These are phyloP conservation scores for Paracoccidioides brasiliensis DNA, from an alignment of 2,329 filamentous ascomycete genomes.

Conservation along the genomic window DNA sequence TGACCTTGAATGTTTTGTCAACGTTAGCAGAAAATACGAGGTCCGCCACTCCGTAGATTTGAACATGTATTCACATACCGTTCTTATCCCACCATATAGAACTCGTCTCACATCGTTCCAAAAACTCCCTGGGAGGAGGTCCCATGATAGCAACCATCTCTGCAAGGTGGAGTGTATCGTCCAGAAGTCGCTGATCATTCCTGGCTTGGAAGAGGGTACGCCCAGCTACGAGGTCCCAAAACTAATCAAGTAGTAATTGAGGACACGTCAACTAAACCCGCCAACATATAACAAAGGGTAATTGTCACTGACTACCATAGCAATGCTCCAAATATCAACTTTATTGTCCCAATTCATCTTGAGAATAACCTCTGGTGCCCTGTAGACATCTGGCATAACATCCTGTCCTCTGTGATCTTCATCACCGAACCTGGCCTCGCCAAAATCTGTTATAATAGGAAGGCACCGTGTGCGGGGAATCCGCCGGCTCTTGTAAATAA, in stretches of 20 bases:
- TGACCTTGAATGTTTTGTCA: too few relatives aligned
- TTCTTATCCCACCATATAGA: slow-evolving; percentile 3
- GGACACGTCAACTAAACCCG: neutral
- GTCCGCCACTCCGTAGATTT: too few relatives aligned
- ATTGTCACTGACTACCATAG: slow-evolving; percentile 11
- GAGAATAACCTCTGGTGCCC: slow-evolving; percentile 15
- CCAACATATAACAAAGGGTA: too few relatives aligned
- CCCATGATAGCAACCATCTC: slow-evolving; percentile 5
- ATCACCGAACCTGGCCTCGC: slow-evolving; percentile 3
- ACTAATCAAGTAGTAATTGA: neutral
- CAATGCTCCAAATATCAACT: slow-evolving; percentile 17
- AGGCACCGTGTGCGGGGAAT: slow-evolving; percentile 3
- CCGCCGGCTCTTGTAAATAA: slow-evolving; percentile 7
- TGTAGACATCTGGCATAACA: slow-evolving; percentile 13
- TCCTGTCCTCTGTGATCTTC: slow-evolving; percentile 1
- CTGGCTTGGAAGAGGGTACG: neutral
- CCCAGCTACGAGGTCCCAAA: slow-evolving; percentile 1
- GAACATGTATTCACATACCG: too few relatives aligned
- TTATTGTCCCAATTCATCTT: slow-evolving; percentile 14
- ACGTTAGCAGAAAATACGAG: too few relatives aligned
- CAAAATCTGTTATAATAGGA: slow-evolving; percentile 9
- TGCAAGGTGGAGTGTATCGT: slow-evolving; percentile 1
- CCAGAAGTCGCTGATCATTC: neutral
- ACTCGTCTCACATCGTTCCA: neutral
- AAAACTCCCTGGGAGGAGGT: slow-evolving; percentile 1